These are phyloP conservation scores for Pseudopediastrum boryanum DNA, from an alignment of 139 green algal genomes.

Conservation along the genomic window DNA sequence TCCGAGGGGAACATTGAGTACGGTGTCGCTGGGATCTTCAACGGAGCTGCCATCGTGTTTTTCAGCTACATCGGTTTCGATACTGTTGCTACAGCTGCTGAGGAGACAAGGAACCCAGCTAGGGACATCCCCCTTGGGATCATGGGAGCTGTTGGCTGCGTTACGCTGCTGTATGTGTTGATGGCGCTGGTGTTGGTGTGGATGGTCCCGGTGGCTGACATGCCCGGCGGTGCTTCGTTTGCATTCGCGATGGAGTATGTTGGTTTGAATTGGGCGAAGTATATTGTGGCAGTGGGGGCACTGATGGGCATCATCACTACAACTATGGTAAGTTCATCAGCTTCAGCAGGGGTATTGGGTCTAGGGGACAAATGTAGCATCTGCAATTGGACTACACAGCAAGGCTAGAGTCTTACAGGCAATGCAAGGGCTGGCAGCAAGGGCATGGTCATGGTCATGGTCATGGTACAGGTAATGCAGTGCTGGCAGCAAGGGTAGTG, in stretches of 20 bases:
- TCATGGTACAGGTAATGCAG: too few relatives aligned
- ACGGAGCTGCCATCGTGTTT: constrained; percentile 64
- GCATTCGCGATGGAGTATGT: constrained; percentile 35
- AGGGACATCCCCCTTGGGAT: constrained; percentile 73
- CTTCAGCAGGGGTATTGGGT: too few relatives aligned
- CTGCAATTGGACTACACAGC: too few relatives aligned
- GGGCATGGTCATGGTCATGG: too few relatives aligned
- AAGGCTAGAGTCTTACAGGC: too few relatives aligned
- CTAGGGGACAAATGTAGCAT: too few relatives aligned
- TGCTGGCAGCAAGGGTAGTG: too few relatives aligned
- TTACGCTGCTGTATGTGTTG: constrained; percentile 46
- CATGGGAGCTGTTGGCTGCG: constrained; percentile 55
- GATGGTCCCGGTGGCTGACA: constrained; percentile 4
- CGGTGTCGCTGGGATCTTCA: constrained; percentile 21
- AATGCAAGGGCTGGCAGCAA: too few relatives aligned
- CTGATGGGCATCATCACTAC: constrained; percentile 51
- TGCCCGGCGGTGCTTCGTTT: constrained; percentile 20
- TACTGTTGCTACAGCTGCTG: constrained; percentile 58
- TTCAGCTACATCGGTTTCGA: constrained; percentile 51
- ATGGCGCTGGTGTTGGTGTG: not conserved
- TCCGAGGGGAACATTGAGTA: too few relatives aligned
- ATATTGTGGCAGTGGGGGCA: constrained; percentile 50
- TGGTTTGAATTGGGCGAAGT: constrained; percentile 43
- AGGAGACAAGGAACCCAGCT: constrained; percentile 45
- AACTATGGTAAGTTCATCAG: too few relatives aligned